Evolutionary conservation across 768 basidiomycete species (phyloP).

Genomic region (Lentinula sp.): DNA sequence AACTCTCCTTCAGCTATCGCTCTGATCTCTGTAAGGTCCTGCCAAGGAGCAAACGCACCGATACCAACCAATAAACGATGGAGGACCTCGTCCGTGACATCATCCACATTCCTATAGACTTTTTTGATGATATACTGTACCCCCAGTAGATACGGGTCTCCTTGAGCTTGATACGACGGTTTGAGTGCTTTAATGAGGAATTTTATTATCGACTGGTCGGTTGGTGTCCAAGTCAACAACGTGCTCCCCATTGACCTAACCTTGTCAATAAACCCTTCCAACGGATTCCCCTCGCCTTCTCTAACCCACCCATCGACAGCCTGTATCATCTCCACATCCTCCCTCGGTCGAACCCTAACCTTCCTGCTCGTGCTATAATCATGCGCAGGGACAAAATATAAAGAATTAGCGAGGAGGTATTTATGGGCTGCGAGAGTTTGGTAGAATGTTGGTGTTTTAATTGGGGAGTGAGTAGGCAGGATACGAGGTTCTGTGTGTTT

Average conservation of each 20-base stretch:
- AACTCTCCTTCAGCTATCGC: slow-evolving; percentile 13
- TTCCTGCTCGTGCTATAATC: slow-evolving; percentile 40
- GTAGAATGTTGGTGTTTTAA: slow-evolving; percentile 20
- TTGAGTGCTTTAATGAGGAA: slow-evolving; percentile 55
- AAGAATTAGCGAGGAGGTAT: slow-evolving; percentile 48
- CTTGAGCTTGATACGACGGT: slow-evolving; percentile 40
- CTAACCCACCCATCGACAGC: slow-evolving; percentile 44
- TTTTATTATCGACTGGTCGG: slow-evolving; percentile 51
- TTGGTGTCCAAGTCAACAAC: slow-evolving; percentile 33
- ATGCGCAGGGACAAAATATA: slow-evolving; percentile 47
- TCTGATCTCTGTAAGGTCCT: slow-evolving; percentile 36
- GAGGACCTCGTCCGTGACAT: slow-evolving; percentile 27
- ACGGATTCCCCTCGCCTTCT: slow-evolving; percentile 18
- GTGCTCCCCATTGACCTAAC: slow-evolving; percentile 27
- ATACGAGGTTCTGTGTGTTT: not conserved
- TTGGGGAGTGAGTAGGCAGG: not conserved
- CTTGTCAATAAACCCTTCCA: slow-evolving; percentile 47
- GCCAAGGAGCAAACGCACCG: slow-evolving; percentile 79
- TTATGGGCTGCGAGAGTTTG: slow-evolving; percentile 52
- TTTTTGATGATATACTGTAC: slow-evolving; percentile 53
- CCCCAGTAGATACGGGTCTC: slow-evolving; percentile 54
- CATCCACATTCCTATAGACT: slow-evolving; percentile 31
- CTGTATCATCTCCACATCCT: slow-evolving; percentile 46
- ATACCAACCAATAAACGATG: slow-evolving; percentile 56
- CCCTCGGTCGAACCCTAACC: slow-evolving; percentile 60